Conservation (phyloP, 2,329 filamentous ascomycete species). For the Ramularia collo-cygni region DNA sequence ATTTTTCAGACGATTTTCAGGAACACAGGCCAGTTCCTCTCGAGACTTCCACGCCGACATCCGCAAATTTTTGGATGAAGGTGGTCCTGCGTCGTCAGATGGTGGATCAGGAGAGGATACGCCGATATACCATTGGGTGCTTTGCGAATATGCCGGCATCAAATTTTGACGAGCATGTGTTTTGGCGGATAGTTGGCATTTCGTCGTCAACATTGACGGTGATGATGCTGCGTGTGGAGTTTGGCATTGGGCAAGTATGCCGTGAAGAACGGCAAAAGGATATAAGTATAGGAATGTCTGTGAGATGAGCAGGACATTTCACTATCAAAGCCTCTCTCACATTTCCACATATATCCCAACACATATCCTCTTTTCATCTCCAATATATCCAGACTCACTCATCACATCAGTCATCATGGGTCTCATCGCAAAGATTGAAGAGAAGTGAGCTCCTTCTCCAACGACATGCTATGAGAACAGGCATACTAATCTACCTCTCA, state of each 20-base stretch:
- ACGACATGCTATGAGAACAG: not conserved
- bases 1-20: too few relatives aligned
- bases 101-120: too few relatives aligned
- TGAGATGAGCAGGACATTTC: not conserved
- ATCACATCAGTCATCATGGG: too few relatives aligned
- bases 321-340: not conserved
- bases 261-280: not conserved
- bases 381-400: too few relatives aligned
- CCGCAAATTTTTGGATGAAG: too few relatives aligned
- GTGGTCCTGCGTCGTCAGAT: too few relatives aligned
- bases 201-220: not conserved
- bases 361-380: too few relatives aligned
- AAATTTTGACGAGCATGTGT: too few relatives aligned
- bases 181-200: conserved; percentile 2
- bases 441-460: conserved; percentile 10
- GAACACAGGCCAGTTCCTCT: too few relatives aligned
- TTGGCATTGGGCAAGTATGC: not conserved
- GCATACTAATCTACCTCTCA: not conserved
- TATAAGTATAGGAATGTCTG: not conserved
- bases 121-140: too few relatives aligned
- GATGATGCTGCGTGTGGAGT: not conserved
- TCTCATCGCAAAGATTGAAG: conserved; percentile 14
- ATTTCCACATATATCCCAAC: not conserved
- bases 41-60: too few relatives aligned
- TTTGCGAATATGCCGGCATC: too few relatives aligned